Evolutionary conservation across 768 basidiomycete species (phyloP), one percentile per base, ranked within the genome.

Genomic region (Trametes punicea): DNA sequence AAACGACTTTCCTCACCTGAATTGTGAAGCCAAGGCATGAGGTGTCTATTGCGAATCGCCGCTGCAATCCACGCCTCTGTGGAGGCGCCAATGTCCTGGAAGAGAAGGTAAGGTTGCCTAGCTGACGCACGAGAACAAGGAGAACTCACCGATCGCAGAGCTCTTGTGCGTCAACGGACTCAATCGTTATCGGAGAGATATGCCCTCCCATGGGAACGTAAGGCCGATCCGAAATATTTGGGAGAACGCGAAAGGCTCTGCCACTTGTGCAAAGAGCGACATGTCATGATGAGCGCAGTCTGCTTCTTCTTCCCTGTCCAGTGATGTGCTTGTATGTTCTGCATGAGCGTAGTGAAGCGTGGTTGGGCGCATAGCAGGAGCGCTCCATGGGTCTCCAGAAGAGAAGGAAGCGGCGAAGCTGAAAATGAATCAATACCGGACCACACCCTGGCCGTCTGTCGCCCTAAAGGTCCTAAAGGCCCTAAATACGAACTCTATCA

Each of bases 111-210:
- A 29, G 15, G 27, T 4, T 27, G 34, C 46, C 42, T 7, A 18
- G n/a, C 36, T 18, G n/a, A 36, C 52, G 52, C 52, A 36, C 44
- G 36, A 27, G 52, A 54, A 54, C 33, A 20, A 18, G 52, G 18
- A 21, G 36, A 39, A 30, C 34, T 27, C 15, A 45, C 52, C 44
- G 6, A 18, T 44, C 42, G 15, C 34, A 46, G 52, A 54, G 39
- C 33, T 23, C 34, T 38, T 13, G 30, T 33, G 31, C n/a, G 23
- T 31, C 44, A 16, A 29, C 51, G 20, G 34, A 52, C 52, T 39
- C 52, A n/a, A 54, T 54, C 52, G 44, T 11, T 46, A 54, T 54
- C 52, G 52, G 52, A 25, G 15, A 21, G 31, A 41, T 27, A 54
- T 33, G n/a, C 16, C 26, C 44, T 21, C 33, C 25, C 44, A 10